phyloP scores from a whole-genome alignment of 2,329 filamentous ascomycete genomes.

The Elsinoe batatas region DNA sequence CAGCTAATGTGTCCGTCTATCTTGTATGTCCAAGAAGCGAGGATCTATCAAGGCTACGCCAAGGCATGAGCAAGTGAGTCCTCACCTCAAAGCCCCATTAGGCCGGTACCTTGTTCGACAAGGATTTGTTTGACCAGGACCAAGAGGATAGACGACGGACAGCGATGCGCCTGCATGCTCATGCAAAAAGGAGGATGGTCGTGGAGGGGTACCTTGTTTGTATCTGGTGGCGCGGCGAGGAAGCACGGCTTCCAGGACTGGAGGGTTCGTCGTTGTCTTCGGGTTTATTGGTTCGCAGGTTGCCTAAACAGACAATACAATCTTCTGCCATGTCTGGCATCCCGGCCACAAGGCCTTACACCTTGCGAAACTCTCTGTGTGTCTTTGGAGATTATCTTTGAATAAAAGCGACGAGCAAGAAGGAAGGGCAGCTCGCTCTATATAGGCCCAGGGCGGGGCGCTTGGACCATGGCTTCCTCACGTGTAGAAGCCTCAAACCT shows the following conservation, averaged over 20 bases:
- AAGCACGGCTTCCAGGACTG: conserved; percentile 10
- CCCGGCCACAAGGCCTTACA: conserved; percentile 3
- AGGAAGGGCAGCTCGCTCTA: neutral
- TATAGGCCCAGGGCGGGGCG: neutral
- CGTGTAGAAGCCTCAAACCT: conserved; percentile 8
- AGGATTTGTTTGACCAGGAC: neutral
- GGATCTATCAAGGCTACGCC: conserved; percentile 21
- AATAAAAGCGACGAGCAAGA: neutral
- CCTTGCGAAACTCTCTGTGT: neutral
- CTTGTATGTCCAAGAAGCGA: conserved; percentile 20
- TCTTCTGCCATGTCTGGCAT: conserved; percentile 49
- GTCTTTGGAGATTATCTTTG: neutral
- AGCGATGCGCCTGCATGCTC: neutral
- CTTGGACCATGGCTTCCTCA: conserved; percentile 8
- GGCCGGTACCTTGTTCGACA: neutral
- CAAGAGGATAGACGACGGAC: neutral
- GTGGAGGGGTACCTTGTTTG: conserved; percentile 12
- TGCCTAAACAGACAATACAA: conserved; percentile 63
- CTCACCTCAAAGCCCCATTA: conserved; percentile 22
- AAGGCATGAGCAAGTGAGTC: conserved; percentile 21
- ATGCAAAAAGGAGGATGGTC: conserved; percentile 4
- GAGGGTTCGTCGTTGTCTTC: conserved; percentile 18
- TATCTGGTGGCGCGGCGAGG: neutral
- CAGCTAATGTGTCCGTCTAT: conserved; percentile 18
- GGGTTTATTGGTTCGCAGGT: conserved; percentile 43